phyloP scores from a whole-genome alignment of 2,329 filamentous ascomycete species.

The Fusarium duplospermum region DNA sequence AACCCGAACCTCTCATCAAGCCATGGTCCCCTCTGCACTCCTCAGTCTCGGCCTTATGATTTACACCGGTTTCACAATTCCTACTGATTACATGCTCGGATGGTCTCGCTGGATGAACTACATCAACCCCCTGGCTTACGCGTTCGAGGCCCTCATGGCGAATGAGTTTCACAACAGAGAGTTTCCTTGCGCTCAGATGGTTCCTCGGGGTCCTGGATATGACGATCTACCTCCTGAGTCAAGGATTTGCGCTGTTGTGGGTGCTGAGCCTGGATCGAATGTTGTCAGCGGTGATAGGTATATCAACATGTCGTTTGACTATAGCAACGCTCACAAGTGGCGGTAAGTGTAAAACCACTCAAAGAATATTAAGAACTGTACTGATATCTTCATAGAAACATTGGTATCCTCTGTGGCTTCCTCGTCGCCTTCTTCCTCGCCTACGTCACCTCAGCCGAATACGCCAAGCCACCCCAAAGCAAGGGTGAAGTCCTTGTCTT shows the following conservation, averaged over 20 bases:
- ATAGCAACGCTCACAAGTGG: constrained; percentile 70
- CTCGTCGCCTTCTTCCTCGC: constrained; percentile 70
- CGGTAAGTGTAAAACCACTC: constrained; percentile 1
- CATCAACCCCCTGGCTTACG: constrained; percentile 72
- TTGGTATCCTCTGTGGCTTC: constrained; percentile 75
- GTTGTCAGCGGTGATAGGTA: constrained; percentile 71
- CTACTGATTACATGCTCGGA: constrained; percentile 42
- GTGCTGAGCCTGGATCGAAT: constrained; percentile 63
- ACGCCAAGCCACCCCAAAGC: constrained; percentile 71
- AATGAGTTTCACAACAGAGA: constrained; percentile 57
- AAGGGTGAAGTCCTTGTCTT: constrained; percentile 79
- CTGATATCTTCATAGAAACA: constrained; percentile 59
- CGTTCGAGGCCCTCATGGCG: constrained; percentile 42
- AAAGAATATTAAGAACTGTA: accelerated
- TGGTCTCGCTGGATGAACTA: constrained; percentile 71
- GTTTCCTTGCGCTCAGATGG: constrained; percentile 65
- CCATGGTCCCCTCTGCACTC: constrained; percentile 64
- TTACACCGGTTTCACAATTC: constrained; percentile 50
- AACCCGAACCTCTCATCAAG: constrained; percentile 45
- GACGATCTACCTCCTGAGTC: constrained; percentile 56
- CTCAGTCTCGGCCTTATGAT: constrained; percentile 65
- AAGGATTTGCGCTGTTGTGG: constrained; percentile 65
- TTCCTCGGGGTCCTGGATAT: constrained; percentile 51
- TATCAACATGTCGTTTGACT: constrained; percentile 66
- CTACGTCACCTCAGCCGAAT: constrained; percentile 73